These are phyloP conservation scores for Nakazawaea populi DNA, from an alignment of 805 yeast genomes.

Conservation along the genomic window DNA sequence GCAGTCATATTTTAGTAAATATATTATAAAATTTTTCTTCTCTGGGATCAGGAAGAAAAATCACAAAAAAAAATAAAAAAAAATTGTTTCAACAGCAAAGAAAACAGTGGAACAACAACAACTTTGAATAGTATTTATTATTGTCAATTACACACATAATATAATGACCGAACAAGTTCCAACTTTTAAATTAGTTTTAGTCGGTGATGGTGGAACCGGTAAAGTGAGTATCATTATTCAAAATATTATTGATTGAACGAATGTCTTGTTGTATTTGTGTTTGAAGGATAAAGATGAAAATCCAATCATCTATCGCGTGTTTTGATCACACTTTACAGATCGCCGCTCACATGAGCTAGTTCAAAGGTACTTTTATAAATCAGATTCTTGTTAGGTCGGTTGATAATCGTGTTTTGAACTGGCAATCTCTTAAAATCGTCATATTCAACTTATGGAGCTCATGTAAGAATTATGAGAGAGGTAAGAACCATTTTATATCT, in stretches of 20 bases:
- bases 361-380: too few relatives aligned
- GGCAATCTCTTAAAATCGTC: too few relatives aligned
- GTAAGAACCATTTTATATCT: too few relatives aligned
- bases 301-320: too few relatives aligned
- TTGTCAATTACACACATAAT: slow-evolving; percentile 10
- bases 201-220: slow-evolving; percentile 99
- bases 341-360: too few relatives aligned
- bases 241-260: not conserved
- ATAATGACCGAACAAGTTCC: slow-evolving; percentile 81
- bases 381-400: too few relatives aligned
- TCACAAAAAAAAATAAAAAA: not conserved
- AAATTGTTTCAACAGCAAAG: not conserved
- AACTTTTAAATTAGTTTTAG: slow-evolving; percentile 95
- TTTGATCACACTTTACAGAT: too few relatives aligned
- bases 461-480: too few relatives aligned
- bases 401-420: too few relatives aligned
- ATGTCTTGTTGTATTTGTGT: not conserved
- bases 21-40: not conserved
- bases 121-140: not conserved
- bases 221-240: slow-evolving; percentile 43
- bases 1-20: not conserved
- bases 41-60: not conserved
- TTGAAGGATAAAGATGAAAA: too few relatives aligned
- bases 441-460: too few relatives aligned
- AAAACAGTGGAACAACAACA: not conserved